A percentile compares a stretch with the other conserved stretches of the same genome.
Conservation (phyloP, 306 rosid species). For the Fagus crenata region DNA sequence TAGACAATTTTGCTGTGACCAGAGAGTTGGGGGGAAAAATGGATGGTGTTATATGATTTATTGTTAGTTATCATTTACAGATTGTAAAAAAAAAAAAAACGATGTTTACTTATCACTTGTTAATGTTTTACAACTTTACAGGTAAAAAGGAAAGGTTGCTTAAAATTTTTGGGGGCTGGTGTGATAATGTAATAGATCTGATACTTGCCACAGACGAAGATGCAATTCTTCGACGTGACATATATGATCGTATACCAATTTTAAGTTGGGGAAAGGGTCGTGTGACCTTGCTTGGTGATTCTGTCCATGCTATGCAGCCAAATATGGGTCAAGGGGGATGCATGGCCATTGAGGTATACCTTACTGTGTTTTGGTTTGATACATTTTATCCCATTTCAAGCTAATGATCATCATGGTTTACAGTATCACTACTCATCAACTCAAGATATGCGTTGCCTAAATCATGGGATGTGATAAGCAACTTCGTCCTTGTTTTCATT, state of each 20-base stretch:
- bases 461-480: slow-evolving; percentile 5
- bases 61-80: not conserved
- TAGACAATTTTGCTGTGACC: not conserved
- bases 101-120: not conserved
- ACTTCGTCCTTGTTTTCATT: not conserved
- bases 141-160: slow-evolving; percentile 81
- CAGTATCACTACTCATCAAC: slow-evolving; percentile 12
- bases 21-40: not conserved
- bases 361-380: not conserved
- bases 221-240: slow-evolving; percentile 84
- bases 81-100: not conserved
- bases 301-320: slow-evolving; percentile 99
- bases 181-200: slow-evolving; percentile 85
- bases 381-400: slow-evolving; percentile 18
- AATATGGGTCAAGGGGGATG: slow-evolving; percentile 99
- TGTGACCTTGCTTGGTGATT: slow-evolving; percentile 93
- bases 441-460: not conserved
- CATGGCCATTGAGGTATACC: slow-evolving; percentile 93
- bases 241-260: slow-evolving; percentile 76
- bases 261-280: slow-evolving; percentile 90
- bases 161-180: slow-evolving; percentile 83
- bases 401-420: not conserved
- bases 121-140: slow-evolving; percentile 31
- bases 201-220: slow-evolving; percentile 82
- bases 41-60: not conserved